Percentiles rank a stretch among this genome's conserved stretches.
These are phyloP conservation scores for Euphorbia tirucalli DNA, from an alignment of 345 rosid genomes.

Conservation along the genomic window DNA sequence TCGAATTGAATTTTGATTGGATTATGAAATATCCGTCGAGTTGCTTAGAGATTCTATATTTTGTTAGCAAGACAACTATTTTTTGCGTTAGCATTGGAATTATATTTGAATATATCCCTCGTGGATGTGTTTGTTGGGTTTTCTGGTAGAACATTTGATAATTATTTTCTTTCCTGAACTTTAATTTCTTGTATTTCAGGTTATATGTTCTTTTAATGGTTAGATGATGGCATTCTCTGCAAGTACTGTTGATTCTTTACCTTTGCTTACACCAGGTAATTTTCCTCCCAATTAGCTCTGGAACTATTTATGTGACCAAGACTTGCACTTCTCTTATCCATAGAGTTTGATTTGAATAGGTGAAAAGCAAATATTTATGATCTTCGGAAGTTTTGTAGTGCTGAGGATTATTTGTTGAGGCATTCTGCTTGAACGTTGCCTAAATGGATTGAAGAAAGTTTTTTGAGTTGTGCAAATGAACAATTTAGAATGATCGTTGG, in stretches of 20 bases:
- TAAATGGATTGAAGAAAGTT: neutral
- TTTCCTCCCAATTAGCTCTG: neutral
- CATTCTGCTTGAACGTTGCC: neutral
- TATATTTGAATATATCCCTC: neutral
- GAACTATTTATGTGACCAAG: neutral
- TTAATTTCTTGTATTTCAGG: neutral
- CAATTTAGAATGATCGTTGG: no score
- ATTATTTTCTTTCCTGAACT: neutral
- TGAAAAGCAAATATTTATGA: neutral
- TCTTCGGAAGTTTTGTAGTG: neutral
- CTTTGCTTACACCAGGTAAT: conserved; percentile 6
- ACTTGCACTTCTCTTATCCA: neutral
- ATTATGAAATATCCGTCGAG: neutral
- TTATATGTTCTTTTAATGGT: neutral
- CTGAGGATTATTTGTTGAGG: neutral
- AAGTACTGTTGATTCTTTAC: neutral
- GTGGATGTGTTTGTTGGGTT: neutral
- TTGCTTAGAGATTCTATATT: neutral
- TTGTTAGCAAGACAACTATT: neutral
- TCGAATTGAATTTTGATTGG: neutral
- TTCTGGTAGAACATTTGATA: neutral
- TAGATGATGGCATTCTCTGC: conserved; percentile 1
- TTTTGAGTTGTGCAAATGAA: no score
- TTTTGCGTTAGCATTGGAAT: neutral
- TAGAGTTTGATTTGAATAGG: neutral